Evolutionary conservation across 1,284 basidiomycete genomes (phyloP), one percentile per base, ranked within the genome.

Genomic region (Cutaneotrichosporon sp.): DNA sequence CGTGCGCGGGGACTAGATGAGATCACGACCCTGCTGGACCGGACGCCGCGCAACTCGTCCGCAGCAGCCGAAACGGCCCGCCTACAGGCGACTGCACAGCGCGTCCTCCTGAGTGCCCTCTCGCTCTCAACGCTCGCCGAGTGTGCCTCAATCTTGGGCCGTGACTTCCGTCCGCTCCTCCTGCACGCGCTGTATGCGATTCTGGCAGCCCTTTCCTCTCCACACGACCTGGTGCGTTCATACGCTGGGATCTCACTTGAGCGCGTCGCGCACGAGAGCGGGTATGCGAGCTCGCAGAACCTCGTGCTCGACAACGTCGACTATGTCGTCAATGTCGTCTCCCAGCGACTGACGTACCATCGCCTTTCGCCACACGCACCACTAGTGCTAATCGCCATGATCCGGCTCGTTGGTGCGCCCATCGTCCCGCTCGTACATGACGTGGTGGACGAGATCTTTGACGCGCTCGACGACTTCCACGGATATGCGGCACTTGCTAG

Each of bases 371-470:
- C 79, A 1, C 71, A 75, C 0, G 82, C 83, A 0, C 82, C 83
- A 2, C 72, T 82, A 67, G 92, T 96, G 8, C 83, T 97, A 16
- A 86, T 87, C 21, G 82, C 92, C 18, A 87, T 96, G 74, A 86
- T 97, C 64, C 87, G 89, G 13, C 84, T 97, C 9, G 90, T 95
- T 1, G 93, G 94, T 0, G 84, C 84, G 32, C 89, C 90, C 64
- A 88, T 97, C 34, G 90, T 97, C 0, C 87, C 90, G 50, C 87
- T 89, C 65, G 92, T 94, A 4, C 88, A 89, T 61, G 94, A 95
- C 76, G 87, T 97, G 4, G 91, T 97, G 5, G 94, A 96, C 76
- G 93, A 95, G 78, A 93, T 94, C 66, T 97, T 97, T 71, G 93
- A 96, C 77, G 87, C 92, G 31, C 82, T 97, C 26, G 94, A 97